Evolutionary conservation across 2,329 filamentous ascomycete species (phyloP), one percentile per base, ranked within the genome.

Genomic region (Pleomassaria siparia): DNA sequence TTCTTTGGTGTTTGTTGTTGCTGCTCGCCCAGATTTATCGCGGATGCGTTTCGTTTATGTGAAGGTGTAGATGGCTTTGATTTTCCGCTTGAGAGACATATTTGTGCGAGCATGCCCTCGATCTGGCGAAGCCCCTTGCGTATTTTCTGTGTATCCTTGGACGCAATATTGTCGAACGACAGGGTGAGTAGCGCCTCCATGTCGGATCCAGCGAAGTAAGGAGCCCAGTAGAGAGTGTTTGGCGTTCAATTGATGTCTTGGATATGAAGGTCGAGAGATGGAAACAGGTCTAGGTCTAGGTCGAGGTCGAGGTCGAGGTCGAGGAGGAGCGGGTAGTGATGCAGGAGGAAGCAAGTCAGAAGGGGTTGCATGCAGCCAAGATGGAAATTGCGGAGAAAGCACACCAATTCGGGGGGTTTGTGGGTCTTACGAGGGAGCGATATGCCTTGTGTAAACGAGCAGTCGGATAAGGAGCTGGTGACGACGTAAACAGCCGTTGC

Each of bases 111-210:
- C 37, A 97, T 81, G 25, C 91, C 91, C 74, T 97, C 92, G 55
- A 97, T 90, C 75, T 96, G 92, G 58, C 90, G 87, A 58, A 97
- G 76, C 43, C 92, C 94, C 76, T 96, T 97, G 61, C 90, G 87
- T 67, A 97, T 88, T 76, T 96, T 96, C 69, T 81, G 80, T 48
- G 86, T 85, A 63, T 96, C 91, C 71, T 91, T 91, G 40, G 91
- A 96, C 51, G 91, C 95, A 56, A 96, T 86, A 74, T 95, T 95
- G 77, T 96, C 91, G 74, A 97, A 97, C 51, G 92, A 91, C 69
- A 95, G 85, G 36, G 90, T 95, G 46, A 97, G 80, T 22, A 97
- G 82, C 43, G 88, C 85, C 76, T 97, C 94, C 94, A 97, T 97
- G 43, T 59, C 53, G 58, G 51, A 46, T 42, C 40, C 47, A 35